Evolutionary conservation across 495 filamentous ascomycete species (phyloP), one percentile per base, ranked within the genome.

Genomic region (Penicillium lividum): DNA sequence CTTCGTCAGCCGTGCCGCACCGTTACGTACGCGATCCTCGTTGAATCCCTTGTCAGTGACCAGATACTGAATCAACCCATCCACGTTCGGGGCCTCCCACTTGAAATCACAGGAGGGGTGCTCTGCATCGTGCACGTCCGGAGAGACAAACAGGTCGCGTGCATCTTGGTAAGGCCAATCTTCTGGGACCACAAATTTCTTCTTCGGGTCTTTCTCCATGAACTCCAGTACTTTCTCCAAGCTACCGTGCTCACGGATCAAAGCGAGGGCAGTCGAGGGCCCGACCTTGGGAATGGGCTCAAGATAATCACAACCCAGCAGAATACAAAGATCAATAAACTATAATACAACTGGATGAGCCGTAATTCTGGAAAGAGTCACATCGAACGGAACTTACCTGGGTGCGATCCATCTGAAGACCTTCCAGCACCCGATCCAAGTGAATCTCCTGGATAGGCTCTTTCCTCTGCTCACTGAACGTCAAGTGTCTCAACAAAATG

Each of bases 261-360:
- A 76, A 65, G 93, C 94, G 34, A 97, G 80, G 2, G 95, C 94
- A 0, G 93, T 97, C 58, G 81, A 86, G 11, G 94, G 92, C 11
- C 95, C 94, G 53, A 99, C 79, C 65, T 96, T 96, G 53, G 93
- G 93, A 59, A 99, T 89, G 0, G 95, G 91, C 58, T 99, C 95
- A 64, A 97, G 82, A 68, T 99, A 99, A 66, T 99, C 94, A 74
- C 94, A 99, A 63, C 94, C 94, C 22, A 99, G 88, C 18, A 99
- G 87, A 62, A 99, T 98, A 68, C 94, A 98, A 43, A 99, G 87
- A 68, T 99, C 94, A 53, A 98, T 90, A 65, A 99, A 99, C 89
- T 96, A n/a, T 50, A 43, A 18, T 22, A 54, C 13, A 45, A 31
- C 48, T 54, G 28, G 27, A 40, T 40, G 11, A 40, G 38, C 38